A percentile compares a stretch with the other conserved stretches of the same genome.
Conservation (phyloP, 1,284 basidiomycete species). For the Malassezia nana region DNA sequence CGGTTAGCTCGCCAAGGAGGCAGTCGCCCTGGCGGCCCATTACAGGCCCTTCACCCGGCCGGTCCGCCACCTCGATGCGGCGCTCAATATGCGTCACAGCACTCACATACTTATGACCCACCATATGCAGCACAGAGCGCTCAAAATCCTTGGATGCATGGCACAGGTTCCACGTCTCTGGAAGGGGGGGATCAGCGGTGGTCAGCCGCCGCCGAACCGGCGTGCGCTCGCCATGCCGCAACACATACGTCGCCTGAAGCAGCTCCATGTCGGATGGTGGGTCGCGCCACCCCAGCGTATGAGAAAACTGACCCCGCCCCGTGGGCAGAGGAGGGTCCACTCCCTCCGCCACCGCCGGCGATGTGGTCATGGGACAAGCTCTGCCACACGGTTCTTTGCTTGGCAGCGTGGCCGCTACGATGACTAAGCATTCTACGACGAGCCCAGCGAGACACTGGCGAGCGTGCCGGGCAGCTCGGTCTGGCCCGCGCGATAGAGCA, state of each 20-base stretch:
- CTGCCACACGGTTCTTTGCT: background rate
- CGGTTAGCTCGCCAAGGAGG: slow-evolving; percentile 67
- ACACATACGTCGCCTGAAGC: slow-evolving; percentile 36
- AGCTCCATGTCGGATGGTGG: slow-evolving; percentile 32
- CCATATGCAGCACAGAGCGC: slow-evolving; percentile 25
- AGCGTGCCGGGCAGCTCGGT: slow-evolving; percentile 34
- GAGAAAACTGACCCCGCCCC: slow-evolving; percentile 22
- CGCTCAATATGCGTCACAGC: slow-evolving; percentile 18
- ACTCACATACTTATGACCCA: background rate
- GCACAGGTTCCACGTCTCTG: slow-evolving; percentile 40
- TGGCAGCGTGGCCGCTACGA: background rate
- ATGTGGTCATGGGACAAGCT: background rate
- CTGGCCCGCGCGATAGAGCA: slow-evolving; percentile 26
- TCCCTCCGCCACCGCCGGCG: background rate
- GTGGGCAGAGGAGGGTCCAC: background rate
- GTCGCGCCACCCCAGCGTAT: slow-evolving; percentile 27
- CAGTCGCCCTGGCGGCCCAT: slow-evolving; percentile 33
- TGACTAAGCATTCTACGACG: slow-evolving; percentile 2
- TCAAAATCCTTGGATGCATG: slow-evolving; percentile 34
- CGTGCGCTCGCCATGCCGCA: slow-evolving; percentile 43
- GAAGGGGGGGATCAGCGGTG: slow-evolving; percentile 28
- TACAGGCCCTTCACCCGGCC: slow-evolving; percentile 12
- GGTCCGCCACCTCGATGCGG: slow-evolving; percentile 25
- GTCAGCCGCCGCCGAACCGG: slow-evolving; percentile 39
- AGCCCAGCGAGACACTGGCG: slow-evolving; percentile 26